Base-by-base conservation (phyloP, 2,329 filamentous ascomycete species). In the Zasmidium citrigriseum region DNA sequence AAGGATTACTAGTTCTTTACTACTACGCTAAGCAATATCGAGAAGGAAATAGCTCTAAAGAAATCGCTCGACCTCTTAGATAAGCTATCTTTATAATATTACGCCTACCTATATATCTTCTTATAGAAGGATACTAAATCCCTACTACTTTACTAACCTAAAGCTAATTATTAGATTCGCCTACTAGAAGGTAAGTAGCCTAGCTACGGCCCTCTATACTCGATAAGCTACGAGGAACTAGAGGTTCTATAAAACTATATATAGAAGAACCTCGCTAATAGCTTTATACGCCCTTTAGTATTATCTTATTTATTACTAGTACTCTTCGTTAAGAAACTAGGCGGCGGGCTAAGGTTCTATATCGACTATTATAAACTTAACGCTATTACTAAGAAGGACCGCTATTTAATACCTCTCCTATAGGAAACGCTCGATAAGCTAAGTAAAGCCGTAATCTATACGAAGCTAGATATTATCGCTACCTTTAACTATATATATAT, bases 351-450 rank as follows among this genome's bases (percentile, higher is more conserved):
- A 46, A 46, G 57, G 14, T 49, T 72, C 20, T 71, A 58, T 60
- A 47, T 73, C n/a, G 50, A 74, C 49, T 74, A 71, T 48, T 12
- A 46, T 45, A 21, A 25, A 18, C 48, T 74, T 9, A 74, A 73
- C 49, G 54, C 48, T 0, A 59, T 71, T 20, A 72, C 46, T 12
- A 59, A 67, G 20, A 74, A 74, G 46, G 49, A 18, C 9, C 5
- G 62, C 70, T 69, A 68, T 48, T 50, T 57, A 22, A 50, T 73
- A 48, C 63, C 54, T 12, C 49, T 73, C 49, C 67, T 73, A 34
- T 59, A n/a, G 7, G 58, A 73, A 55, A 54, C 66, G 27, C 59
- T 64, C 18, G 52, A 72, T 46, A 14, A 46, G 4, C 44, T 73
- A 1, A 52, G 50, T 23, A 51, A 55, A 11, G 63, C 54, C 18